Conservation (phyloP, 768 basidiomycete genomes). For the Cystobasidiopsis lactophilus region DNA sequence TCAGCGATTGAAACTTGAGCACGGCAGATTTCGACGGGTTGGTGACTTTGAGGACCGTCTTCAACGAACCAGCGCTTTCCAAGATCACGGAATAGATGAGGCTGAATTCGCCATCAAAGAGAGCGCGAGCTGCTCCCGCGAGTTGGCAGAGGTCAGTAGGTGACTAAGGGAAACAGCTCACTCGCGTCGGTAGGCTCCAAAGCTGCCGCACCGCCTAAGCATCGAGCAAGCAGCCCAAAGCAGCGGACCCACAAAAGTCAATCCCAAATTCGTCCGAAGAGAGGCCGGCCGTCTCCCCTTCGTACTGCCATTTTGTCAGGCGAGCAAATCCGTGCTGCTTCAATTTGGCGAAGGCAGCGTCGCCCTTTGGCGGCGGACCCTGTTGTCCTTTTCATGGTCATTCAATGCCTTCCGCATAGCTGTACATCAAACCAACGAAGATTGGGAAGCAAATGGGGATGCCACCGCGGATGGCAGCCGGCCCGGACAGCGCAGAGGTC, state of each 20-base stretch:
- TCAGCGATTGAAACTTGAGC: slow-evolving; percentile 73
- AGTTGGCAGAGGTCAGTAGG: too few relatives aligned
- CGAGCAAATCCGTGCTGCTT: slow-evolving; percentile 83
- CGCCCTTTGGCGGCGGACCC: slow-evolving; percentile 39
- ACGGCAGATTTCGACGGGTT: slow-evolving; percentile 35
- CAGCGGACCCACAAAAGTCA: slow-evolving; percentile 38
- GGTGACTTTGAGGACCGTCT: slow-evolving; percentile 38
- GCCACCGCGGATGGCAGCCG: slow-evolving; percentile 20
- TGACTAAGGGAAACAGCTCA: too few relatives aligned
- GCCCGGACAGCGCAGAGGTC: slow-evolving; percentile 2
- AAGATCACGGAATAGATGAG: slow-evolving; percentile 67
- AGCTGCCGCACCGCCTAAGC: slow-evolving; percentile 23
- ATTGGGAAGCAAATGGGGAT: slow-evolving; percentile 45
- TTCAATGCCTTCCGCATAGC: not conserved
- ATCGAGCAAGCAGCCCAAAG: not conserved
- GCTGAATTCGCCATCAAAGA: slow-evolving; percentile 44
- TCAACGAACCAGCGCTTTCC: slow-evolving; percentile 19
- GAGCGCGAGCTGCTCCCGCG: too few relatives aligned
- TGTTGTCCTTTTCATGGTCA: not conserved
- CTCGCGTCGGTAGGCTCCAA: slow-evolving; percentile 44
- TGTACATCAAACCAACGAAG: slow-evolving; percentile 39
- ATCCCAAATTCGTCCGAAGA: slow-evolving; percentile 41
- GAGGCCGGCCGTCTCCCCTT: slow-evolving; percentile 42
- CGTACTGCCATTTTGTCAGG: slow-evolving; percentile 48
- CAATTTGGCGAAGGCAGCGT: slow-evolving; percentile 43